A percentile compares a stretch with the other conserved stretches of the same genome.
phyloP scores from a whole-genome alignment of 73 alveolate genomes.

The Paramecium pentaurelia region DNA sequence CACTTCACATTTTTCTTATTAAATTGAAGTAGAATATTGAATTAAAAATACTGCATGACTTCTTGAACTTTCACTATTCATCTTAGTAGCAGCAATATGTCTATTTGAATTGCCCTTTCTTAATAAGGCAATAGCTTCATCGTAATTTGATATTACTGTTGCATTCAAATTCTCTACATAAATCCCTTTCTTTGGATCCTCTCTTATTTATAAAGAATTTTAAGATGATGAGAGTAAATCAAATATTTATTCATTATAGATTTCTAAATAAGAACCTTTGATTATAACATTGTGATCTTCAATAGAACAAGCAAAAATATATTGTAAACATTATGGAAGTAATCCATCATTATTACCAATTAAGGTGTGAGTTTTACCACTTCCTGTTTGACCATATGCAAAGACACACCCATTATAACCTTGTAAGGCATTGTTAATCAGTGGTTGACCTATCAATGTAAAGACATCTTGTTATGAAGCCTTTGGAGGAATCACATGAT shows the following conservation, averaged over 20 bases:
- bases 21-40: background rate
- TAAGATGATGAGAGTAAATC: slow-evolving; percentile 74
- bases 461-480: slow-evolving; percentile 90
- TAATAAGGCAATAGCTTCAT: slow-evolving; percentile 74
- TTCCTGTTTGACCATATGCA: slow-evolving; percentile 98
- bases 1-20: background rate
- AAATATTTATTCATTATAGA: slow-evolving; percentile 89
- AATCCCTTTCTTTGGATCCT: slow-evolving; percentile 91
- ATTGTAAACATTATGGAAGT: background rate
- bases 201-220: slow-evolving; percentile 80
- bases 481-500: slow-evolving; percentile 81
- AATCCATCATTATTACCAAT: slow-evolving; percentile 73
- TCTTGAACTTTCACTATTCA: slow-evolving; percentile 92
- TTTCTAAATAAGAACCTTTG: slow-evolving; percentile 84
- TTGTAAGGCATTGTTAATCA: slow-evolving; percentile 80
- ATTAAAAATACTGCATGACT: slow-evolving; percentile 89
- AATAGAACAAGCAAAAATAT: background rate
- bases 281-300: slow-evolving; percentile 70
- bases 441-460: slow-evolving; percentile 86
- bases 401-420: slow-evolving; percentile 96
- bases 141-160: slow-evolving; percentile 68
- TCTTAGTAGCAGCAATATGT: slow-evolving; percentile 82
- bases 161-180: slow-evolving; percentile 89
- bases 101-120: slow-evolving; percentile 77
- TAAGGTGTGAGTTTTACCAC: slow-evolving; percentile 96